phyloP scores from a whole-genome alignment of 805 yeast species.

The Kregervanrija fluxuum region DNA sequence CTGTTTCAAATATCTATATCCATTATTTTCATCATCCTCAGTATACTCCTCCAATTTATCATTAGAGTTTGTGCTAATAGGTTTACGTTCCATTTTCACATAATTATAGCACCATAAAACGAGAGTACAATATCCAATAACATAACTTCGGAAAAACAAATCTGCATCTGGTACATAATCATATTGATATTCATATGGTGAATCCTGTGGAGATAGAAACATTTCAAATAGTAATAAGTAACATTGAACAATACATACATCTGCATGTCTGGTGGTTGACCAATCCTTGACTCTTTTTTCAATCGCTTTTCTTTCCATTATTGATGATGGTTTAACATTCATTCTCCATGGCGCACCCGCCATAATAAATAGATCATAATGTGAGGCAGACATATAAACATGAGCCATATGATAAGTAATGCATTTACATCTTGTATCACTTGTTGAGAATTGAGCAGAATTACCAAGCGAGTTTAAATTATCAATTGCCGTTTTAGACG shows the following conservation, averaged over 20 bases:
- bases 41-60: slow-evolving; percentile 16
- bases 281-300: slow-evolving; percentile 45
- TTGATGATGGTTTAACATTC: slow-evolving; percentile 52
- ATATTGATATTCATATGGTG: slow-evolving; percentile 33
- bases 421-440: slow-evolving; percentile 49
- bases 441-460: slow-evolving; percentile 26
- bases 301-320: slow-evolving; percentile 41
- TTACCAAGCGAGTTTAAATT: slow-evolving; percentile 19
- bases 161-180: slow-evolving; percentile 46
- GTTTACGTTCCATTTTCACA: slow-evolving; percentile 32
- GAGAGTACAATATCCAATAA: slow-evolving; percentile 33
- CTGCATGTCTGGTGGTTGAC: slow-evolving; percentile 42
- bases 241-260: slow-evolving; percentile 52
- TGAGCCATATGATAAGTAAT: slow-evolving; percentile 71
- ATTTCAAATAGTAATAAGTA: slow-evolving; percentile 55
- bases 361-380: slow-evolving; percentile 69
- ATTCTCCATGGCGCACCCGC: slow-evolving; percentile 81
- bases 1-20: slow-evolving; percentile 42
- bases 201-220: slow-evolving; percentile 48
- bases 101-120: slow-evolving; percentile 49
- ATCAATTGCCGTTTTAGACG: slow-evolving; percentile 28
- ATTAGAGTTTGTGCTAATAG: slow-evolving; percentile 27
- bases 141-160: slow-evolving; percentile 38
- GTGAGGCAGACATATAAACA: slow-evolving; percentile 62
- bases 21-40: slow-evolving; percentile 33